A percentile compares a stretch with the other conserved stretches of the same genome.
These are phyloP conservation scores for Zizania latifolia DNA, from an alignment of 176 grass and related monocot genomes.

Conservation along the genomic window DNA sequence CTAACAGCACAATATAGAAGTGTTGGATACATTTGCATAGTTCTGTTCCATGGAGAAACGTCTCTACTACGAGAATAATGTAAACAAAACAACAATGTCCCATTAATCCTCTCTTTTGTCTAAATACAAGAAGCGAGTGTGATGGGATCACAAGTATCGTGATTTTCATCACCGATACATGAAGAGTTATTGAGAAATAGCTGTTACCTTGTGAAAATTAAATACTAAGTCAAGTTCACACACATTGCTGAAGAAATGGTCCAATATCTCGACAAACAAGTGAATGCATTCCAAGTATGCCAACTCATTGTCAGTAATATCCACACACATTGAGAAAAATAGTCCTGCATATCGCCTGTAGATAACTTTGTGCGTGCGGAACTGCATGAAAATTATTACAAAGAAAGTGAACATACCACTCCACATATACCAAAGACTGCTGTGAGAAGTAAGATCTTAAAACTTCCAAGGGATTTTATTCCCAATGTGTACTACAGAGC, in stretches of 20 bases:
- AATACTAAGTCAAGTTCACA: conserved; percentile 98
- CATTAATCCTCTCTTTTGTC: neutral
- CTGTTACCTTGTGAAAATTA: conserved; percentile 91
- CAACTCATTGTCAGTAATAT: conserved; percentile 98
- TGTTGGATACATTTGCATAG: neutral
- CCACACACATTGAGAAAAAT: conserved; percentile 96
- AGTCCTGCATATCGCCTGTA: conserved; percentile 98
- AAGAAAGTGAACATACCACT: neutral
- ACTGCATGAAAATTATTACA: conserved; percentile 28
- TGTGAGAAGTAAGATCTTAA: neutral
- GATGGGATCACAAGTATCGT: neutral
- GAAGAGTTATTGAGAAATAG: neutral
- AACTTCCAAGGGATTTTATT: neutral
- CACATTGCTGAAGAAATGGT: conserved; percentile 99
- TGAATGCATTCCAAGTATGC: conserved; percentile 98
- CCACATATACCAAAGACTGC: neutral
- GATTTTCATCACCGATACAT: neutral
- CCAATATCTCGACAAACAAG: conserved; percentile 98
- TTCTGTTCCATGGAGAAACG: neutral
- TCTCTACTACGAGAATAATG: neutral
- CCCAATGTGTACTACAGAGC: neutral
- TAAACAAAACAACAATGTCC: neutral
- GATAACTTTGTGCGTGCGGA: conserved; percentile 94
- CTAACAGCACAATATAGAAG: neutral
- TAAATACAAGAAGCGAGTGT: neutral